Conservation (phyloP, 78 protist genomes). For the Dictyostelium firmibasis region DNA sequence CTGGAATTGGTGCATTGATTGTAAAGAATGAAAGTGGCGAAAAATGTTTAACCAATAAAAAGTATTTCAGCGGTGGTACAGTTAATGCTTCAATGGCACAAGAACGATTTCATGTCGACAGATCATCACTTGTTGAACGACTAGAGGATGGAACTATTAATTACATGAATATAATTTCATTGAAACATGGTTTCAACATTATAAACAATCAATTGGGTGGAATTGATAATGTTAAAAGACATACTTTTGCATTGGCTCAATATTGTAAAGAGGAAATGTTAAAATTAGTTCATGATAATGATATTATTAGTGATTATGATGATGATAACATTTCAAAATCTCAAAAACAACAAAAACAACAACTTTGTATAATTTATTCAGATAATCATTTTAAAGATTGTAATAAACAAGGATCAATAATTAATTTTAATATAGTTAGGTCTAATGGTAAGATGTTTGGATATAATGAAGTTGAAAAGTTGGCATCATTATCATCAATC, state of each 20-base stretch:
- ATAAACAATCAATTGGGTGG: slow-evolving; percentile 10
- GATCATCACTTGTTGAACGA: background rate
- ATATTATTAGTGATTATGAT: too few species aligned
- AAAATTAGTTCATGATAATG: slow-evolving; percentile 32
- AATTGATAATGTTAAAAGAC: slow-evolving; percentile 17
- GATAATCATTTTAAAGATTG: slow-evolving; percentile 41
- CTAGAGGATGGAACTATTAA: slow-evolving; percentile 77
- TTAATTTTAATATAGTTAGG: slow-evolving; percentile 81
- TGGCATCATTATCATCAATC: slow-evolving; percentile 74
- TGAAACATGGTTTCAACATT: slow-evolving; percentile 35
- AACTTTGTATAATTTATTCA: slow-evolving; percentile 48
- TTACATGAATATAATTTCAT: slow-evolving; percentile 28
- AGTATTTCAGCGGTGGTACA: slow-evolving; percentile 92
- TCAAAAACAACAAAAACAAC: background rate
- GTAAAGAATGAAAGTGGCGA: slow-evolving; percentile 60
- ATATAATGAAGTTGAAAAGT: slow-evolving; percentile 58
- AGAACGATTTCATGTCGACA: slow-evolving; percentile 37
- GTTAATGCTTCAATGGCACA: slow-evolving; percentile 77
- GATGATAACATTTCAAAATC: too few species aligned
- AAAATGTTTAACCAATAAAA: background rate
- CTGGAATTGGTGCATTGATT: slow-evolving; percentile 95
- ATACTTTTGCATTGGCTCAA: slow-evolving; percentile 42
- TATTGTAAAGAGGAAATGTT: slow-evolving; percentile 15
- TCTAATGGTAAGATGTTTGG: slow-evolving; percentile 78
- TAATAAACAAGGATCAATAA: slow-evolving; percentile 63